A percentile compares a stretch with the other conserved stretches of the same genome.
Evolutionary conservation across 2,329 filamentous ascomycete genomes (phyloP).

Genomic region (Ampelomyces quisqualis): DNA sequence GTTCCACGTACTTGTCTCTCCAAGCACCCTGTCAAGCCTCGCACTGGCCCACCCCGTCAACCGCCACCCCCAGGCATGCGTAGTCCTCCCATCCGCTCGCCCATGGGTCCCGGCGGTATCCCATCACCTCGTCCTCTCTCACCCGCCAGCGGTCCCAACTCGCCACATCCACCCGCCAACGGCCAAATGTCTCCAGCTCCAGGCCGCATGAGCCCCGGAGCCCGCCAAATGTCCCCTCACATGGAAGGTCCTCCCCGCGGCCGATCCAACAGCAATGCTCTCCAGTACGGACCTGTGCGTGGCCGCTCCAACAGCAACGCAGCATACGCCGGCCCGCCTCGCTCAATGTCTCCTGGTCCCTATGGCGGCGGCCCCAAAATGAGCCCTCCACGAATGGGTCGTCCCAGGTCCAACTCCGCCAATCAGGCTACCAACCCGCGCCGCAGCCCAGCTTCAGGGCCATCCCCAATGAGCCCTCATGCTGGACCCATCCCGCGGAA

Average conservation of each 20-base stretch:
- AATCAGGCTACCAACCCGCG: constrained; percentile 31
- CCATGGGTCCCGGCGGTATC: constrained; percentile 37
- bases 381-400: constrained; percentile 35
- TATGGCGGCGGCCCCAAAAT: constrained; percentile 41
- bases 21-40: constrained; percentile 85
- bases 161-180: constrained; percentile 48
- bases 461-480: constrained; percentile 43
- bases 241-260: constrained; percentile 26
- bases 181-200: constrained; percentile 34
- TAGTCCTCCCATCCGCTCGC: constrained; percentile 31
- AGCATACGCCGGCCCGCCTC: constrained; percentile 37
- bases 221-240: constrained; percentile 32
- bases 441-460: constrained; percentile 35
- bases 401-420: constrained; percentile 43
- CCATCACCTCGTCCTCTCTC: constrained; percentile 46
- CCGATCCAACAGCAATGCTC: constrained; percentile 43
- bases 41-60: constrained; percentile 56
- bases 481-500: constrained; percentile 44
- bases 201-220: constrained; percentile 39
- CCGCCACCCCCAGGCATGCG: constrained; percentile 48
- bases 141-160: constrained; percentile 50
- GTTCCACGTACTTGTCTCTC: constrained; percentile 92
- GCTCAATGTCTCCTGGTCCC: constrained; percentile 45
- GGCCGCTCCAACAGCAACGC: constrained; percentile 44
- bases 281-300: constrained; percentile 30